These are phyloP conservation scores for Diaporthe ilicicola DNA, from an alignment of 2,329 filamentous ascomycete genomes.

Conservation along the genomic window DNA sequence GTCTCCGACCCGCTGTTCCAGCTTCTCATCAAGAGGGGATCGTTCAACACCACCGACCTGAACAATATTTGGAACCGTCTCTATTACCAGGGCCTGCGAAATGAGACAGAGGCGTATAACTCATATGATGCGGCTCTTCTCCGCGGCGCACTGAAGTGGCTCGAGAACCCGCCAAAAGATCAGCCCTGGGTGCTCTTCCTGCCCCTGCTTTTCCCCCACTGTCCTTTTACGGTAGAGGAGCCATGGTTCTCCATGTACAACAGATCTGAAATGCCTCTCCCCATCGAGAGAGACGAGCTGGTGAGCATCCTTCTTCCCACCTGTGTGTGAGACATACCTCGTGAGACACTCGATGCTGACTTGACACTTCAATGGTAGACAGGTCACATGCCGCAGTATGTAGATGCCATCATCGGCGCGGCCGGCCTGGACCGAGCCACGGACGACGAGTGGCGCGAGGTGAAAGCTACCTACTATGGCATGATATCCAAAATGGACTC, in stretches of 20 bases:
- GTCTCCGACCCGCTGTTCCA: constrained; percentile 4
- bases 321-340: background rate
- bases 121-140: constrained; percentile 54
- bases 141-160: constrained; percentile 51
- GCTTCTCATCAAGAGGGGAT: background rate
- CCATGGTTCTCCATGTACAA: constrained; percentile 58
- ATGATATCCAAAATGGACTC: constrained; percentile 56
- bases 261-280: constrained; percentile 39
- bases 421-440: constrained; percentile 52
- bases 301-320: constrained; percentile 10
- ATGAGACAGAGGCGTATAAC: constrained; percentile 48
- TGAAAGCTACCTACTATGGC: constrained; percentile 55
- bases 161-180: constrained; percentile 50
- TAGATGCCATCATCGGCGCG: constrained; percentile 47
- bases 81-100: constrained; percentile 52
- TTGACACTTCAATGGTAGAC: constrained; percentile 42
- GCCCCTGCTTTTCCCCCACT: constrained; percentile 54
- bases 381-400: constrained; percentile 53
- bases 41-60: background rate
- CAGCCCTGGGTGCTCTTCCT: constrained; percentile 54
- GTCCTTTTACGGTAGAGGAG: constrained; percentile 57
- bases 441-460: constrained; percentile 51
- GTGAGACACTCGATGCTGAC: background rate
- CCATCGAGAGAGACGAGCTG: constrained; percentile 27
- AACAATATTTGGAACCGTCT: constrained; percentile 46